A percentile compares a stretch with the other conserved stretches of the same genome.
Conservation (phyloP, 768 basidiomycete species). For the Sporobolomyces roseus region DNA sequence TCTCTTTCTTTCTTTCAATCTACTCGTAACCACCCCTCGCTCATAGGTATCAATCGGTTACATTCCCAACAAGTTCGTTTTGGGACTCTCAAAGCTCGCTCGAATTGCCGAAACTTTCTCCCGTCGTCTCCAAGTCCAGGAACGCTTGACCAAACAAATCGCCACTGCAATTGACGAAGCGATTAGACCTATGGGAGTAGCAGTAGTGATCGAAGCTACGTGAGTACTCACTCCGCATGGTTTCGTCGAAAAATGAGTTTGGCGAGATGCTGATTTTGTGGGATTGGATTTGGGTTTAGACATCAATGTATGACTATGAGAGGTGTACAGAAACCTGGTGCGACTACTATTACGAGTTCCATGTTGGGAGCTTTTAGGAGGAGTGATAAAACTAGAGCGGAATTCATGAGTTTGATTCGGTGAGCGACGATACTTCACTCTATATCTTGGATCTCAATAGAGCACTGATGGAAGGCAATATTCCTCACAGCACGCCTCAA, state of each 20-base stretch:
- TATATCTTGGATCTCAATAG: background rate
- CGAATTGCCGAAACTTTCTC: conserved; percentile 96
- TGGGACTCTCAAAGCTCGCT: conserved; percentile 93
- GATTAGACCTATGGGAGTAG: conserved; percentile 93
- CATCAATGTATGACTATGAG: conserved; percentile 99
- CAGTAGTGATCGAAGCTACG: conserved; percentile 99
- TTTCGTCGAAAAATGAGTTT: background rate
- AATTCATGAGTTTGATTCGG: conserved; percentile 78
- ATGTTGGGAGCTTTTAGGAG: conserved; percentile 98
- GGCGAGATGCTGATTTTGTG: background rate
- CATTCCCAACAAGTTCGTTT: conserved; percentile 88
- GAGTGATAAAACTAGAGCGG: conserved; percentile 97
- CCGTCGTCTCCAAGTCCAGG: conserved; percentile 92
- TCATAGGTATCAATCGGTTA: conserved; percentile 93
- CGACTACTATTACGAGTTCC: conserved; percentile 89
- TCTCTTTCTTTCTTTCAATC: conserved; percentile 4
- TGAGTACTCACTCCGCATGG: conserved; percentile 52
- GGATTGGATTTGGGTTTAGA: conserved; percentile 50
- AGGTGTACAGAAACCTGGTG: conserved; percentile 96
- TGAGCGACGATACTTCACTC: background rate
- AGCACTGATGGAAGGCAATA: no score
- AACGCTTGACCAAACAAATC: conserved; percentile 94
- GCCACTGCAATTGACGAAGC: conserved; percentile 98
- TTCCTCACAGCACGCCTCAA: conserved; percentile 1
- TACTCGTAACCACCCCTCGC: no score